Evolutionary conservation across 2,329 filamentous ascomycete genomes (phyloP).

Genomic region (Epichloe uncinata): DNA sequence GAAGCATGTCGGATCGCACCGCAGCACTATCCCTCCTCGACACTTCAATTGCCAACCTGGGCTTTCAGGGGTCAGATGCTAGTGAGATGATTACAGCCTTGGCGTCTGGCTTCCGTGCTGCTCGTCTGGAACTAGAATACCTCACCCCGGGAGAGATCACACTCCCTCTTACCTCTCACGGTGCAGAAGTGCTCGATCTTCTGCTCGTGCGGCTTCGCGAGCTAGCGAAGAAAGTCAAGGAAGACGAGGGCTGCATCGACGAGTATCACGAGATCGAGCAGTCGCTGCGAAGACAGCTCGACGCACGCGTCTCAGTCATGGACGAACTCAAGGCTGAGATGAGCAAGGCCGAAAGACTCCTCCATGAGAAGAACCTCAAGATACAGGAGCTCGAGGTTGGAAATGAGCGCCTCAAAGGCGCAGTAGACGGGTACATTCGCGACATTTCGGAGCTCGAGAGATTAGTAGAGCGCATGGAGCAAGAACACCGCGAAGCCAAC

Average conservation of each 20-base stretch:
- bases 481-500: conserved; percentile 17
- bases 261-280: conserved; percentile 45
- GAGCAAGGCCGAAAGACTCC: conserved; percentile 16
- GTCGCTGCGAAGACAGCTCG: conserved; percentile 42
- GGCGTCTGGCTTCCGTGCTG: conserved; percentile 36
- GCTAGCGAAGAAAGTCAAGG: conserved; percentile 31
- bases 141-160: conserved; percentile 44
- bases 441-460: conserved; percentile 41
- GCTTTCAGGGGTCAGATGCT: conserved; percentile 35
- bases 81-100: conserved; percentile 36
- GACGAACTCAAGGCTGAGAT: conserved; percentile 33
- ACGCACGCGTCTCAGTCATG: conserved; percentile 37
- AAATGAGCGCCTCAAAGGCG: conserved; percentile 36
- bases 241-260: conserved; percentile 42
- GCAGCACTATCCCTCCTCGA: conserved; percentile 32
- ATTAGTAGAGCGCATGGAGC: conserved; percentile 36
- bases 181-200: conserved; percentile 42
- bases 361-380: conserved; percentile 24
- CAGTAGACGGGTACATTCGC: conserved; percentile 37
- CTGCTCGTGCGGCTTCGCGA: conserved; percentile 36
- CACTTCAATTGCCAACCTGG: conserved; percentile 32
- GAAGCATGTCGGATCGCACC: conserved; percentile 34
- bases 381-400: conserved; percentile 36
- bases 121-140: conserved; percentile 49
- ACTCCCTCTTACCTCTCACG: conserved; percentile 37